Conservation (phyloP, 129 eudicot species). For the Flaveria robusta region DNA sequence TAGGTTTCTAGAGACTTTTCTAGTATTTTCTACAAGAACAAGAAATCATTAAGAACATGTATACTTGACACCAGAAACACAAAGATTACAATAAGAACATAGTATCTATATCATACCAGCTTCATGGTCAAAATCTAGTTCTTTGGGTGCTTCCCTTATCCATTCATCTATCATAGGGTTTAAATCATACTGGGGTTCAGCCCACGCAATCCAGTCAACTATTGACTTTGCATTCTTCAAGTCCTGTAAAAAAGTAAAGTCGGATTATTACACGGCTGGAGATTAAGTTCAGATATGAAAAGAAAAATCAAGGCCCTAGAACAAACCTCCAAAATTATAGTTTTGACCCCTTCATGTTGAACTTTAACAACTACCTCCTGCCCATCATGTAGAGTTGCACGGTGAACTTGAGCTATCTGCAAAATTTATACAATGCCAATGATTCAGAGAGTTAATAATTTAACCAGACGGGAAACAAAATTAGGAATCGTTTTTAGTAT, state of each 20-base stretch:
- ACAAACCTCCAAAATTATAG: constrained; percentile 78
- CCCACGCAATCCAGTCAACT: constrained; percentile 99
- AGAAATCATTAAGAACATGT: constrained; percentile 25
- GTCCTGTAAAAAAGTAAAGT: constrained; percentile 53
- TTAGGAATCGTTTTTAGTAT: not conserved
- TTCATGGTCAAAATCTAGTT: constrained; percentile 89
- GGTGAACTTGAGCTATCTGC: constrained; percentile 99
- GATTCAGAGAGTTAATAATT: not conserved
- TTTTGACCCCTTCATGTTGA: constrained; percentile 88
- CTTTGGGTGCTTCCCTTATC: constrained; percentile 98
- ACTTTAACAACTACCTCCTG: constrained; percentile 96
- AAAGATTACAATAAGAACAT: not conserved
- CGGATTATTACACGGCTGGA: constrained; percentile 10
- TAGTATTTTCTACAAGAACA: constrained; percentile 73
- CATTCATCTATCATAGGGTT: constrained; percentile 98
- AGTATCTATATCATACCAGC: constrained; percentile 61
- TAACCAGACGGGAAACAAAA: constrained; percentile 6
- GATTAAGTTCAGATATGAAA: not conserved
- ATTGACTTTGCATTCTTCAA: constrained; percentile 90
- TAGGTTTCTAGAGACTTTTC: constrained; percentile 76
- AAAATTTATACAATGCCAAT: not conserved
- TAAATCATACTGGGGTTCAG: constrained; percentile 97
- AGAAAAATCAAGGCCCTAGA: constrained; percentile 10
- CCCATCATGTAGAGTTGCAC: constrained; percentile 84
- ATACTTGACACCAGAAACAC: constrained; percentile 18